A percentile compares a stretch with the other conserved stretches of the same genome.
Conservation (phyloP, 306 rosid species). For the Prunus mira region DNA sequence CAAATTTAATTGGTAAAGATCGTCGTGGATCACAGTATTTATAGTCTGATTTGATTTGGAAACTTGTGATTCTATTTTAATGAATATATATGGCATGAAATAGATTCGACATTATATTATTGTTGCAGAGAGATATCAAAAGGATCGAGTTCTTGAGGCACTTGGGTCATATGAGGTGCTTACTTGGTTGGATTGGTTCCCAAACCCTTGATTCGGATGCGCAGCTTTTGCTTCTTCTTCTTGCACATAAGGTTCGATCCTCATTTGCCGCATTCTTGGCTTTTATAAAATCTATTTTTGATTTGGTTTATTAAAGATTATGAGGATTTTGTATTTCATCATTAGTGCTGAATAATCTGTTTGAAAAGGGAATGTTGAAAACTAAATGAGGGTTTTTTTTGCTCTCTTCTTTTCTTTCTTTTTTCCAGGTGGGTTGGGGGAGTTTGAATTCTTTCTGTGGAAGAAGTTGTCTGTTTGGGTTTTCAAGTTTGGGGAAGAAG, state of each 20-base stretch:
- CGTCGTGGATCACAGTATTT: not conserved
- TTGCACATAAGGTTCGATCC: conserved; percentile 27
- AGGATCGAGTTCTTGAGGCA: conserved; percentile 31
- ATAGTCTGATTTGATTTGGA: not conserved
- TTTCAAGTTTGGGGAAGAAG: conserved; percentile 27
- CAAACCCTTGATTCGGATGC: conserved; percentile 43
- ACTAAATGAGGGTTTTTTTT: not conserved
- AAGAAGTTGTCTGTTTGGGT: conserved; percentile 27
- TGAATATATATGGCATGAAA: not conserved
- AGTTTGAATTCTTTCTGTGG: conserved; percentile 24
- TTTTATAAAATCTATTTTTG: not conserved
- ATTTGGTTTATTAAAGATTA: not conserved
- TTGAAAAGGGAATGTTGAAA: not conserved
- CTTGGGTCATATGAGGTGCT: conserved; percentile 59
- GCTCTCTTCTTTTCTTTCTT: not conserved
- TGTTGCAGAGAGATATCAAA: conserved; percentile 19
- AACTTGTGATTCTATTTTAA: not conserved
- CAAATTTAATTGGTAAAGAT: not conserved
- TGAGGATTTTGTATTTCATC: not conserved
- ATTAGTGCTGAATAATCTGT: not conserved
- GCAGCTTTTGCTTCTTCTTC: conserved; percentile 33
- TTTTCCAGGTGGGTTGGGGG: conserved; percentile 43
- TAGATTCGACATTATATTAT: conserved; percentile 1
- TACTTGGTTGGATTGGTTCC: conserved; percentile 45
- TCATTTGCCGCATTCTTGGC: conserved; percentile 15